These are phyloP conservation scores for Chytridium lagenaria DNA, from an alignment of 371 early-diverging fungal genomes.

Conservation along the genomic window DNA sequence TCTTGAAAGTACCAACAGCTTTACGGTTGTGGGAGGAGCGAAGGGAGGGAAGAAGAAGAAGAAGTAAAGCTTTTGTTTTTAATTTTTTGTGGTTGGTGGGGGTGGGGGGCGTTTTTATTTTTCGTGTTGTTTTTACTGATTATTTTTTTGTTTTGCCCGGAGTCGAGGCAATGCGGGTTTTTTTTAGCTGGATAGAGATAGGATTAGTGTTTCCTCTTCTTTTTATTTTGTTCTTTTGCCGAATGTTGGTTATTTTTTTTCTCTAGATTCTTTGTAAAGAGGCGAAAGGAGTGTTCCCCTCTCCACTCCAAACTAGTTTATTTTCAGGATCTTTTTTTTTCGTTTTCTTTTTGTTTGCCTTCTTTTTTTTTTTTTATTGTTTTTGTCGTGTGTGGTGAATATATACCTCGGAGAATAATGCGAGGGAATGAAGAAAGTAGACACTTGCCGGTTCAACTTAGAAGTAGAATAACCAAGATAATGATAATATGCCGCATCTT, in stretches of 20 bases:
- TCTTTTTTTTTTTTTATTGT: not conserved
- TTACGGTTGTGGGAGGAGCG: constrained; percentile 35
- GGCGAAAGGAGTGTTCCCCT: too few species aligned
- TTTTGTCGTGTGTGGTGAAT: not conserved
- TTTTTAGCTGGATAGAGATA: not conserved
- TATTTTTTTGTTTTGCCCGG: not conserved
- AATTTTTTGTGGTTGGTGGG: not conserved
- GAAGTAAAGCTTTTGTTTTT: constrained; percentile 3
- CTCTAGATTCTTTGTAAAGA: not conserved
- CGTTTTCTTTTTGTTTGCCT: not conserved
- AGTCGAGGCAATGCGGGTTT: not conserved
- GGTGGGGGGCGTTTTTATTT: not conserved
- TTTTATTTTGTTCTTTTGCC: not conserved
- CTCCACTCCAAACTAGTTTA: too few species aligned
- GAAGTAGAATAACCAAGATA: not conserved
- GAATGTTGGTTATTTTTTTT: not conserved
- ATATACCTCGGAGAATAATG: not conserved
- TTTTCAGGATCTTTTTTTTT: not conserved
- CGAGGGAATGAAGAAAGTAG: not conserved
- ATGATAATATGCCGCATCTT: too few species aligned
- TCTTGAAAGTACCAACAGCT: constrained; percentile 41
- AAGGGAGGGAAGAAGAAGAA: constrained; percentile 44
- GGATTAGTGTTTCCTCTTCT: not conserved
- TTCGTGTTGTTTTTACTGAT: not conserved
- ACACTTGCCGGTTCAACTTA: too few species aligned